Base-by-base conservation (phyloP, 2,329 filamentous ascomycete genomes). In the Diaporthe citriasiana region DNA sequence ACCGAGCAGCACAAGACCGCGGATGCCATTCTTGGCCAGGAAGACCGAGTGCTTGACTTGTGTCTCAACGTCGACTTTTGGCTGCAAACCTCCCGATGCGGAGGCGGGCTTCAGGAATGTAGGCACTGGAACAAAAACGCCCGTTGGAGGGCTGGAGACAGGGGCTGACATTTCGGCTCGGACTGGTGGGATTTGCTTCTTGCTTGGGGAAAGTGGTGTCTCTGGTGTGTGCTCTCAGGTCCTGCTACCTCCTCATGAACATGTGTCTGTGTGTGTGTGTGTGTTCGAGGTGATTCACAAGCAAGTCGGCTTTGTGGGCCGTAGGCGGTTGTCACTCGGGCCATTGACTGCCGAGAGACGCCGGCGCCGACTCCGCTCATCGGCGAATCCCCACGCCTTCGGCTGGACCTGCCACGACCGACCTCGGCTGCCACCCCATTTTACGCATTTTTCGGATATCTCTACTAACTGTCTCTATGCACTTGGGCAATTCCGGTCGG, bases 1-100 rank as follows among this genome's bases (percentile, higher is more conserved):
- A 33, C 91, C 91, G 66, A 92, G 87, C 53, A 92, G 84, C 15
- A 92, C 89, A 35, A 93, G 84, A 30, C 91, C 91, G 40, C 85
- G 85, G 77, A 93, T 88, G 72, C 91, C 91, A 76, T 87, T 86
- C 70, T 86, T 85, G 50, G 90, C 90, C 50, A 93, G 88, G 79
- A 90, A 90, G 9, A 93, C 79, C 13, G 86, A 86, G 84, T 93
- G 90, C 38, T 85, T 83, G 33, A 85, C 84, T 78, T 93, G 91
- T 0, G 90, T 87, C 60, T 87, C 83, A 74, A 90, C 82, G 78
- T 93, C 91, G 68, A 92, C 83, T 9, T 87, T 84, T 35, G 89
- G 83, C 60, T 87, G 85, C 59, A 86, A 80, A 9, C 84, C 77
- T 60, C 85, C 82, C 74, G 85, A 86, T 63, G 83, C 80, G 40